These are phyloP conservation scores for Penicillium sp. DNA, from an alignment of 2,329 filamentous ascomycete species.

Conservation along the genomic window DNA sequence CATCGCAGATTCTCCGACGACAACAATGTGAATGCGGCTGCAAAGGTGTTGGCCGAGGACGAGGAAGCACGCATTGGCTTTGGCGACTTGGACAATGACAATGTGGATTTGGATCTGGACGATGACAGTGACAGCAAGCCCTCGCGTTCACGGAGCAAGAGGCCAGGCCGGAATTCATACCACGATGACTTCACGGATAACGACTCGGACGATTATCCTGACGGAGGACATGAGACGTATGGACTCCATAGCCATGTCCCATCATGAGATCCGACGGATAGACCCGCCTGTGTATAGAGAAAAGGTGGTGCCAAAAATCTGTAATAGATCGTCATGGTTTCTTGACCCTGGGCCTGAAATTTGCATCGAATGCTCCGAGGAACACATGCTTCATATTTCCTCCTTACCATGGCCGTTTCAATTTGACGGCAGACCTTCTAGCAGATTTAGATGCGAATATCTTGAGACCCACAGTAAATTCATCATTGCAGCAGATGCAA, in stretches of 20 bases:
- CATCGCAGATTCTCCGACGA: conserved; percentile 35
- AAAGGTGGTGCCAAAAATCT: no score
- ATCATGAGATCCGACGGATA: conserved; percentile 5
- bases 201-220: conserved; percentile 43
- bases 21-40: conserved; percentile 36
- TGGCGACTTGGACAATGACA: conserved; percentile 35
- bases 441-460: no score
- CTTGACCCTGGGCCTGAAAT: no score
- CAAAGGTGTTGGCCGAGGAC: conserved; percentile 36
- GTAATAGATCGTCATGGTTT: no score
- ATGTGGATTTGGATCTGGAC: conserved; percentile 40
- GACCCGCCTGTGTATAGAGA: no score
- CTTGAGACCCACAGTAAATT: no score
- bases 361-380: no score
- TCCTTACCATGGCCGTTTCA: no score
- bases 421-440: no score
- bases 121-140: conserved; percentile 38
- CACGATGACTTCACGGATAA: conserved; percentile 51
- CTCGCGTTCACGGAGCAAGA: conserved; percentile 17
- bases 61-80: conserved; percentile 42
- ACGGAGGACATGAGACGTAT: conserved; percentile 37
- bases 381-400: background rate
- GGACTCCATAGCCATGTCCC: conserved; percentile 36
- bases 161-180: conserved; percentile 38
- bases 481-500: background rate